A percentile compares a stretch with the other conserved stretches of the same genome.
Evolutionary conservation across 257 asterid species (phyloP).

Genomic region (Gentiana straminea): DNA sequence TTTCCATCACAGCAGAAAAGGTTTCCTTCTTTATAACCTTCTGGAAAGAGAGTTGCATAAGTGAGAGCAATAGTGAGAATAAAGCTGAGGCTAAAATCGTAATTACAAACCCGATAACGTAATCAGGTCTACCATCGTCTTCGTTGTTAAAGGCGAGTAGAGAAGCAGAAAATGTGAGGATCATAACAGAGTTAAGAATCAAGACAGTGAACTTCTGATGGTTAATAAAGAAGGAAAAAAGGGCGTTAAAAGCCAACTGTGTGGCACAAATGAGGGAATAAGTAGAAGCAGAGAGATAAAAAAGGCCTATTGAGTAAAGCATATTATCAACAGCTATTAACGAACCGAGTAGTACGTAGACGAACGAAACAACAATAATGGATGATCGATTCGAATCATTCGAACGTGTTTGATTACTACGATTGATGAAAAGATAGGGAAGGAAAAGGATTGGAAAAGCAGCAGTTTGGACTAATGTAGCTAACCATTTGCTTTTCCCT

Average conservation of each 20-base stretch:
- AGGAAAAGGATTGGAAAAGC: constrained; percentile 29
- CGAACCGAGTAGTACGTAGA: no score
- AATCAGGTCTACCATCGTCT: constrained; percentile 14
- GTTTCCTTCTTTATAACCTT: constrained; percentile 19
- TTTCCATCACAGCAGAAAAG: constrained; percentile 18
- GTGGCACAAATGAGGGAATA: constrained; percentile 34
- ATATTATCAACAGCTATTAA: constrained; percentile 20
- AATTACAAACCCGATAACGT: constrained; percentile 18
- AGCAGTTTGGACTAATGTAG: constrained; percentile 27
- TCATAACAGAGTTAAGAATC: constrained; percentile 26
- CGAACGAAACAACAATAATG: no score
- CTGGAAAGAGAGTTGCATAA: constrained; percentile 17
- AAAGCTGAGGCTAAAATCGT: constrained; percentile 29
- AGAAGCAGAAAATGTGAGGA: constrained; percentile 27
- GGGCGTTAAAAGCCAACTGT: constrained; percentile 29
- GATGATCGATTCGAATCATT: constrained; percentile 9
- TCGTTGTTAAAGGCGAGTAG: constrained; percentile 26
- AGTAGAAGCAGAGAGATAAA: constrained; percentile 30
- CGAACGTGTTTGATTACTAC: constrained; percentile 19
- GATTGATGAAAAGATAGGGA: constrained; percentile 8
- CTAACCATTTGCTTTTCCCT: constrained; percentile 39
- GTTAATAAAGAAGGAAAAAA: constrained; percentile 25
- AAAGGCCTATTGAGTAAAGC: constrained; percentile 30
- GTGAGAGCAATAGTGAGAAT: constrained; percentile 17
- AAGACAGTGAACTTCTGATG: constrained; percentile 26